Percentiles rank a stretch among this genome's conserved stretches.
Evolutionary conservation across 148 eudicot species (phyloP).

Genomic region (Rheum nobile): DNA sequence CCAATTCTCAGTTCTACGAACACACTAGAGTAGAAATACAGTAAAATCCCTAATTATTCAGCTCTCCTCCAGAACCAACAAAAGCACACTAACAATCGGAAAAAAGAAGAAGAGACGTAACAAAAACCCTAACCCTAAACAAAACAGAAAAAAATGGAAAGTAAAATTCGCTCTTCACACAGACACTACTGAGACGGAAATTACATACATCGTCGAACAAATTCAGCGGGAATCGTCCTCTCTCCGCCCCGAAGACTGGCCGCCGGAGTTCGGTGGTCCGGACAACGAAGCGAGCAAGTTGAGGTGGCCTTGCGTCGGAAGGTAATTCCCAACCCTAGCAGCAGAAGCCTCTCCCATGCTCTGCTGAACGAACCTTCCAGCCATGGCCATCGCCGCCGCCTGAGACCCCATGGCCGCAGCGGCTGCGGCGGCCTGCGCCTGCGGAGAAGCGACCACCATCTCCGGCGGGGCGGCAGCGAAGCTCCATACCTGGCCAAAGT

Average conservation of each 20-base stretch:
- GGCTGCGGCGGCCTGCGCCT: slow-evolving; percentile 5
- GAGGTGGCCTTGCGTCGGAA: slow-evolving; percentile 61
- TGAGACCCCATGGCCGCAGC: slow-evolving; percentile 16
- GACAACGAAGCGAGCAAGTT: slow-evolving; percentile 79
- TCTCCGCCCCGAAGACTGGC: slow-evolving; percentile 22
- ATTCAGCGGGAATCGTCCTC: slow-evolving; percentile 39
- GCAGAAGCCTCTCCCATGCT: slow-evolving; percentile 48
- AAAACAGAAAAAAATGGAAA: background rate
- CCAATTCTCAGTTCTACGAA: slow-evolving; percentile 15
- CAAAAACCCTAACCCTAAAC: slow-evolving; percentile 5
- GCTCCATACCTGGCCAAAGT: slow-evolving; percentile 76
- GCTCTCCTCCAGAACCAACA: background rate
- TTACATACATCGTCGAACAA: slow-evolving; percentile 7
- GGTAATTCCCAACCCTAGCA: slow-evolving; percentile 72
- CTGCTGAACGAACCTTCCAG: slow-evolving; percentile 38
- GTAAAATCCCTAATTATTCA: background rate
- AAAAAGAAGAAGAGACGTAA: background rate
- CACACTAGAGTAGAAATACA: slow-evolving; percentile 9
- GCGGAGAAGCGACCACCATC: slow-evolving; percentile 45
- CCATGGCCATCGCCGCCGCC: slow-evolving; percentile 16
- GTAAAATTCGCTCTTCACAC: slow-evolving; percentile 5
- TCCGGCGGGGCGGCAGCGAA: slow-evolving; percentile 56
- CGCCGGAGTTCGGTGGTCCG: slow-evolving; percentile 31
- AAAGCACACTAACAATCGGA: background rate
- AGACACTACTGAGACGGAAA: background rate